Evolutionary conservation across 1,284 basidiomycete genomes (phyloP), one percentile per base, ranked within the genome.

Genomic region (Cerrena zonata): DNA sequence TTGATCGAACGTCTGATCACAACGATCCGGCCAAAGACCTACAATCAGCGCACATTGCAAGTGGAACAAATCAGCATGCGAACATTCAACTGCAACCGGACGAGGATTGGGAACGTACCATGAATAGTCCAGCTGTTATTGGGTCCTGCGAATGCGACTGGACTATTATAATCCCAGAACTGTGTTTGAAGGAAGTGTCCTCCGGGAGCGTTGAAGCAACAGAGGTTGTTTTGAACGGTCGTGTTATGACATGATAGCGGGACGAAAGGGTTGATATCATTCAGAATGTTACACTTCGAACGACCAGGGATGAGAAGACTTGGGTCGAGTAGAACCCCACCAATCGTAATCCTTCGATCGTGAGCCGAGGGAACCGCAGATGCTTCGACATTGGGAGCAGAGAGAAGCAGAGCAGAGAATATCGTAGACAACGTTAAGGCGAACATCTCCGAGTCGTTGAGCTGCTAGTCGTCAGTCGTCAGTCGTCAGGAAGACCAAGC

Each of bases 201-300:
- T 5, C 52, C 52, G 2, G 52, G 52, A 13, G 52, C 49, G 45
- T 50, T 53, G 49, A 53, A 53, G 36, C 52, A 53, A 44, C 52
- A 53, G 10, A 26, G 15, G 26, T 53, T 45, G 19, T 43, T n/a
- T 42, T 53, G 49, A 2, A 42, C 52, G 4, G 49, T 53, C 12
- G 49, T 47, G 45, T 50, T 50, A 3, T 46, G 34, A 25, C 49
- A 53, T 11, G 49, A 50, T 25, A 46, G 23, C 7, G 52, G 52
- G 12, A 44, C 24, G 34, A 50, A 47, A 4, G 50, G 50, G 30
- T 52, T 52, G 21, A 50, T 26, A 18, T 47, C 49, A 30, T 44
- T 40, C 12, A 53, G 15, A 18, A 47, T 42, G 22, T 44, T 50
- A 30, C 52, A 53, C 26, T 45, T 53, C 21, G 49, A 53, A 4